Base-by-base conservation (phyloP, 495 filamentous ascomycete species). In the Penicillium dipodomyicola region DNA sequence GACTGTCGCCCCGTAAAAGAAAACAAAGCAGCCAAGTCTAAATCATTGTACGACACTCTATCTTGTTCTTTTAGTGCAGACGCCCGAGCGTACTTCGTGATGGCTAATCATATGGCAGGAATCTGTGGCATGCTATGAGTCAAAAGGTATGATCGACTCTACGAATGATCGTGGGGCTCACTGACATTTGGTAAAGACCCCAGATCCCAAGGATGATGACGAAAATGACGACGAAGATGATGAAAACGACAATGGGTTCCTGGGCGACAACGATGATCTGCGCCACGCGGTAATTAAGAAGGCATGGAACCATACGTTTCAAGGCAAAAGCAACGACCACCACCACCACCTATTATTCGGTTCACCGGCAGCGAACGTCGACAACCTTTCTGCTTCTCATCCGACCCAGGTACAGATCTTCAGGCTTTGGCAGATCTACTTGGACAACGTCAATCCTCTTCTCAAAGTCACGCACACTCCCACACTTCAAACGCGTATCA, bases 391-490 rank as follows among this genome's bases (percentile, higher is more conserved):
- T n/a, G 15, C 35, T 37, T 42, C 53, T 8, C 60, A 70, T 32
- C 67, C 67, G 4, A 33, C 56, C 1, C 39, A 57, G 22, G 58
- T 61, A 12, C 69, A 72, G 32, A 73, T 68, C 54, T 69, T 69
- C 41, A 67, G 65, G 40, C 58, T 77, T 39, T 76, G 78, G 77
- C 74, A 79, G 65, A 62, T 68, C 47, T 73, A 79, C 54, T 45
- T 79, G 1, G 71, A 78, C 17, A 76, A 77, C 45, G 68, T 81
- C 32, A 74, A 81, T 40, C 76, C 79, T 8, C 54, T 83, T 7
- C 65, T 76, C 49, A 83, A 80, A 49, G 66, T 82, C 46, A 66
- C 72, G 15, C 79, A 83, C 55, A 52, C 69, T 1, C 78, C 80
- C 9, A 80, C 72, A 1, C 59, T 80, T 20, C 77, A 80, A 54